Conservation (phyloP, 441 rosid species). For the Pelargonium australe region DNA sequence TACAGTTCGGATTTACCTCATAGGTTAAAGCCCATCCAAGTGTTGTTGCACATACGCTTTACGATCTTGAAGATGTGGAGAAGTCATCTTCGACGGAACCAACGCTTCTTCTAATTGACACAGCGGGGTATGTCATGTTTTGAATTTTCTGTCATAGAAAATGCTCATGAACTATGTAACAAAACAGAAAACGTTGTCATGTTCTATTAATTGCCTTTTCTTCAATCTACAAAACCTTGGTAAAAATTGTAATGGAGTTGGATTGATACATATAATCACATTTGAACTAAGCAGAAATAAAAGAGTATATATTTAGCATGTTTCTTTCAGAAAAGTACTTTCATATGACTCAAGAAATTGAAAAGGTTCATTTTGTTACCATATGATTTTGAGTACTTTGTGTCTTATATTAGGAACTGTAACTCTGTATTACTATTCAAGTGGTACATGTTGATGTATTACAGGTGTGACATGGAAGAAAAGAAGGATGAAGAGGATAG, state of each 20-base stretch:
- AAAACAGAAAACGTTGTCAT: not conserved
- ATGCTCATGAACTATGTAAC: not conserved
- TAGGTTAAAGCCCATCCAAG: conserved; percentile 81
- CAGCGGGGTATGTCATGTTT: conserved; percentile 52
- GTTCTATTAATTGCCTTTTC: not conserved
- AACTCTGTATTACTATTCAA: not conserved
- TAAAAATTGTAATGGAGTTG: not conserved
- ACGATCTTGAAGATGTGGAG: conserved; percentile 66
- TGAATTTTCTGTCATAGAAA: not conserved
- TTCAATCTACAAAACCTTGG: not conserved
- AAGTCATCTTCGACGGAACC: conserved; percentile 70
- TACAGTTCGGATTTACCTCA: not conserved
- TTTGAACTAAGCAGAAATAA: not conserved
- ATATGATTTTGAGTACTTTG: not conserved
- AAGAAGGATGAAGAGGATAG: conserved; percentile 98
- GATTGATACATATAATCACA: not conserved
- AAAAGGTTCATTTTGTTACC: not conserved
- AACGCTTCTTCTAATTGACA: conserved; percentile 74
- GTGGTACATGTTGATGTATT: conserved; percentile 21
- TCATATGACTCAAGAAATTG: not conserved
- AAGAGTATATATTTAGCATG: conserved; percentile 11
- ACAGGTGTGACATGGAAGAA: conserved; percentile 95
- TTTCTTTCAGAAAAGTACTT: conserved; percentile 2
- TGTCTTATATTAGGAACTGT: not conserved
- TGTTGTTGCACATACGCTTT: conserved; percentile 81